Percentiles rank a stretch among this genome's conserved stretches.
phyloP scores from a whole-genome alignment of 495 filamentous ascomycete genomes.

The Xylaria curta region DNA sequence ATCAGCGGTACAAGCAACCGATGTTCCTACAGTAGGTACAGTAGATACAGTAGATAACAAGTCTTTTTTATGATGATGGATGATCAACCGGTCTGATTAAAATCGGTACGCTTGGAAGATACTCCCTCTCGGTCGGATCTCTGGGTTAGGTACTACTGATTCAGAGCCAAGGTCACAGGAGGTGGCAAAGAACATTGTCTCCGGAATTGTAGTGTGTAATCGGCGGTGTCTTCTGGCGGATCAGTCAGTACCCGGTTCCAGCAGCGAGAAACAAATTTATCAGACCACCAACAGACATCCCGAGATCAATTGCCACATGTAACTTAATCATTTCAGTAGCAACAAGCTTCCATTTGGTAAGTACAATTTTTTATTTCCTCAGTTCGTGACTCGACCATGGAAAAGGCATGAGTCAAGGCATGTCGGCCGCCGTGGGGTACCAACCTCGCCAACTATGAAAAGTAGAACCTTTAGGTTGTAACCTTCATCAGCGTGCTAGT shows the following conservation, averaged over 20 bases:
- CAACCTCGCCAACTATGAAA: neutral
- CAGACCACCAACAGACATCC: conserved; percentile 1
- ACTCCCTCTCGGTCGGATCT: neutral
- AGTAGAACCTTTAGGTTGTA: neutral
- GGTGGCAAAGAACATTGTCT: neutral
- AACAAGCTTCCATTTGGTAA: neutral
- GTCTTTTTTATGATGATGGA: neutral
- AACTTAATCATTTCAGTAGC: neutral
- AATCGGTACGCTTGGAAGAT: neutral
- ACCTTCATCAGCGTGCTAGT: neutral
- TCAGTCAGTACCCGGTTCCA: conserved; percentile 7
- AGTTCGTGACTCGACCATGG: neutral
- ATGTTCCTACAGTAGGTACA: neutral
- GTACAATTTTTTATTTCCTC: neutral
- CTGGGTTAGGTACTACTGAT: neutral
- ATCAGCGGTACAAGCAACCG: neutral
- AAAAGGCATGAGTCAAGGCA: conserved; percentile 2
- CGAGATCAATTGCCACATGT: neutral
- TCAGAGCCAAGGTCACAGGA: conserved; percentile 1
- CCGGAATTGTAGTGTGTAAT: neutral
- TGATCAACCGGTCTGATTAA: neutral
- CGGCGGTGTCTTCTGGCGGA: conserved; percentile 3
- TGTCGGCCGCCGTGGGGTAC: neutral
- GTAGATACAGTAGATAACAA: neutral
- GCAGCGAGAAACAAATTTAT: neutral